A percentile compares a stretch with the other conserved stretches of the same genome.
Conservation (phyloP, 768 basidiomycete genomes). For the Kwoniella sp. region DNA sequence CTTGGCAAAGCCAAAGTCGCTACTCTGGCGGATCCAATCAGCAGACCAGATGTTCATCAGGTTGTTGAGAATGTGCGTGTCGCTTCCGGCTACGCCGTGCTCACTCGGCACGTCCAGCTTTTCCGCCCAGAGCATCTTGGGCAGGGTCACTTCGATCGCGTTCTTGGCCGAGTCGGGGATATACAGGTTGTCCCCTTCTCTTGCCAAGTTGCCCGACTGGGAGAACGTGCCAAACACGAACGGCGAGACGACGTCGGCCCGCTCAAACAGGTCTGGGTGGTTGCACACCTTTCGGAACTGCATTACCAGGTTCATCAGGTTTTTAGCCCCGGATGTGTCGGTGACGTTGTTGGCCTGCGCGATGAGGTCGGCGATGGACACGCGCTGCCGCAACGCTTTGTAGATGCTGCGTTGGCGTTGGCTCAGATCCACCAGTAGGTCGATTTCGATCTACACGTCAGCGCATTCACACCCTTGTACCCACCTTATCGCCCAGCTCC, state of each 20-base stretch:
- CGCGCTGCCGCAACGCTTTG: slow-evolving; percentile 80
- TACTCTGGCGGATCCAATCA: slow-evolving; percentile 63
- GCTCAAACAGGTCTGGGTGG: slow-evolving; percentile 95
- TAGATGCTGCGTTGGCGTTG: slow-evolving; percentile 88
- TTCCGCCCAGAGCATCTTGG: slow-evolving; percentile 70
- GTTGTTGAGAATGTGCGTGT: slow-evolving; percentile 59
- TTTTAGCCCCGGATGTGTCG: slow-evolving; percentile 82
- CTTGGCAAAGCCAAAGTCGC: slow-evolving; percentile 73
- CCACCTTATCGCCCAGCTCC: slow-evolving; percentile 94
- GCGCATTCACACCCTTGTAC: slow-evolving; percentile 10
- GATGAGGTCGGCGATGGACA: slow-evolving; percentile 88
- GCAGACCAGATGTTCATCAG: slow-evolving; percentile 87
- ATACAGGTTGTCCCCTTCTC: slow-evolving; percentile 80
- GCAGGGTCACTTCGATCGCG: slow-evolving; percentile 74
- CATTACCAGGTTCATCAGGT: slow-evolving; percentile 99
- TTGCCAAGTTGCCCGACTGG: slow-evolving; percentile 70
- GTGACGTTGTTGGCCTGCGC: slow-evolving; percentile 81
- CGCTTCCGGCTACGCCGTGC: slow-evolving; percentile 55
- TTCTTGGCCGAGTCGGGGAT: slow-evolving; percentile 82
- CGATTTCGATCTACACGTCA: slow-evolving; percentile 76
- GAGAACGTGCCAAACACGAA: slow-evolving; percentile 83
- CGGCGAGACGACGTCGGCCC: slow-evolving; percentile 90
- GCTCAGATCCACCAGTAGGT: slow-evolving; percentile 89
- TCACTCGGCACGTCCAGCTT: slow-evolving; percentile 64
- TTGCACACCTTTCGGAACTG: slow-evolving; percentile 99